phyloP scores from a whole-genome alignment of 306 rosid species.

The Rosa persica region DNA sequence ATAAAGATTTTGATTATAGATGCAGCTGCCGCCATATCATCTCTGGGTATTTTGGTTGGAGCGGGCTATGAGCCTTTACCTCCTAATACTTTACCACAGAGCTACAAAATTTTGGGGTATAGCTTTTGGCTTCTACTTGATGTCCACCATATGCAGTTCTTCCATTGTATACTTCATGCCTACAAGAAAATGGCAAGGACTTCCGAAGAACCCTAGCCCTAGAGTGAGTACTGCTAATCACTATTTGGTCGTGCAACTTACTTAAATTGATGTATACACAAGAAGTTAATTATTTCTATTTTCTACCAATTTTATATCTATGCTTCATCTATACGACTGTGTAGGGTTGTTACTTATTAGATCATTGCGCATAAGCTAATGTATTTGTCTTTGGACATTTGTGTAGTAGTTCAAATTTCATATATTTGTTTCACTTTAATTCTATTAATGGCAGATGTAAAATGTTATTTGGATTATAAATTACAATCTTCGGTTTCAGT shows the following conservation, averaged over 20 bases:
- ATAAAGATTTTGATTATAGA: neutral
- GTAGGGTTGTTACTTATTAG: too few species aligned
- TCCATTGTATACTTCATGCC: neutral
- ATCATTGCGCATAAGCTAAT: too few species aligned
- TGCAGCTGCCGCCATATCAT: neutral
- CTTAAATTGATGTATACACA: neutral
- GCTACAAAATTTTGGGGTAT: neutral
- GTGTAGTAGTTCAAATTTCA: too few species aligned
- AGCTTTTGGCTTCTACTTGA: neutral
- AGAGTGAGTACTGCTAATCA: slow-evolving; percentile 4
- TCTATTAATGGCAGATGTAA: neutral
- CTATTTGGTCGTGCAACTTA: neutral
- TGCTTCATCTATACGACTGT: too few species aligned
- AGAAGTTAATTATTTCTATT: neutral
- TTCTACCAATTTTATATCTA: too few species aligned
- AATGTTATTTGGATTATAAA: neutral
- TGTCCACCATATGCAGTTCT: neutral
- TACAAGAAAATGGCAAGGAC: neutral
- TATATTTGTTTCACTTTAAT: too few species aligned
- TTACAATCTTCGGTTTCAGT: neutral
- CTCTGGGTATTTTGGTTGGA: neutral
- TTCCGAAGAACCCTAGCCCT: neutral
- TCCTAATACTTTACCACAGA: neutral
- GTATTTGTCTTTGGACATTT: too few species aligned
- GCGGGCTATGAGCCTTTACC: neutral